These are phyloP conservation scores for Rhizopogon vesiculosus DNA, from an alignment of 768 basidiomycete genomes.

Conservation along the genomic window DNA sequence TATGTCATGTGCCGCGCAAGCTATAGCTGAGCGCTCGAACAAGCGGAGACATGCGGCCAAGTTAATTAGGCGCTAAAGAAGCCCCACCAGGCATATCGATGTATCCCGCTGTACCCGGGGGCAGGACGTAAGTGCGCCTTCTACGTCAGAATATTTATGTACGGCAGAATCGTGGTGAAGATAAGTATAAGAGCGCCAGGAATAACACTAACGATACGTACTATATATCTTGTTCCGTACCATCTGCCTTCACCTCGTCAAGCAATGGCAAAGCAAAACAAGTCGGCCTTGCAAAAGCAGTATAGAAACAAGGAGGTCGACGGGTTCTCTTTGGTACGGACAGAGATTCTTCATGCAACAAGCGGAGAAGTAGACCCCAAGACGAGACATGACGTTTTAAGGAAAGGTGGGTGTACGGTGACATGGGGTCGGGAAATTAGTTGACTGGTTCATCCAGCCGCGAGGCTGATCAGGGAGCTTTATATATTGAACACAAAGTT, in stretches of 20 bases:
- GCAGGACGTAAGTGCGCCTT: not conserved
- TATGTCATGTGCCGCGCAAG: too few relatives aligned
- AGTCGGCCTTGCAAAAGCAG: constrained; percentile 9
- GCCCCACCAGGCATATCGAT: too few relatives aligned
- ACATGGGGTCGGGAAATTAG: not conserved
- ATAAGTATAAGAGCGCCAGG: not conserved
- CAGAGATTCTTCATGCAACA: not conserved
- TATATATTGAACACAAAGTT: not conserved
- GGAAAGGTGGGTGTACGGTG: not conserved
- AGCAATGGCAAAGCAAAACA: constrained; percentile 8
- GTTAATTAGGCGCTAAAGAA: not conserved
- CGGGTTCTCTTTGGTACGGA: constrained; percentile 13
- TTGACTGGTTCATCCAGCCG: not conserved
- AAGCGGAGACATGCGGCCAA: not conserved
- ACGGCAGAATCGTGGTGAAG: not conserved
- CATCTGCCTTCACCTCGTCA: not conserved
- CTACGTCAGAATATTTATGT: not conserved
- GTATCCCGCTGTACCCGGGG: not conserved
- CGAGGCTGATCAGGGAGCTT: not conserved
- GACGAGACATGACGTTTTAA: not conserved
- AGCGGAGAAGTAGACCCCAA: not conserved
- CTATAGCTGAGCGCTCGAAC: not conserved
- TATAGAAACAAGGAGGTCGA: constrained; percentile 21
- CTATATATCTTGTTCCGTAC: not conserved
- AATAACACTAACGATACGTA: not conserved